A percentile compares a stretch with the other conserved stretches of the same genome.
Conservation (phyloP, 2,329 filamentous ascomycete species). For the Neocucurbitaria cava region DNA sequence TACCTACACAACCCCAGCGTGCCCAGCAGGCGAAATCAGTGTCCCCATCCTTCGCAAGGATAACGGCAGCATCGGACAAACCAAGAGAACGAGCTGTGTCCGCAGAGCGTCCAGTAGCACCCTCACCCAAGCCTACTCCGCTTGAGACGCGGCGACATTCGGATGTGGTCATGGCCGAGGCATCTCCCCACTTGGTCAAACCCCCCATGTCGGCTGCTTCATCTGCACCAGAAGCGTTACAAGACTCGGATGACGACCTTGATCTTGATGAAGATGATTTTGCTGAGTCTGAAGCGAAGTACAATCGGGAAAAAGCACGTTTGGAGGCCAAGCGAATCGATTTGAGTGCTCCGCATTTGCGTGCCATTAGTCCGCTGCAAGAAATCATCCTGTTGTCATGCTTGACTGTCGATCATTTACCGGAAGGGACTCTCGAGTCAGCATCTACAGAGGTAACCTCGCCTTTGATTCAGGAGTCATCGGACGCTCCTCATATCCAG, state of each 20-base stretch:
- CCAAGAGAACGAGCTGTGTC: conserved; percentile 31
- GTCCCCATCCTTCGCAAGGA: conserved; percentile 25
- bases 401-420: conserved; percentile 44
- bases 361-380: conserved; percentile 53
- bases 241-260: conserved; percentile 56
- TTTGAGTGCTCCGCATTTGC: conserved; percentile 50
- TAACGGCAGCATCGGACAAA: conserved; percentile 20
- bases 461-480: conserved; percentile 22
- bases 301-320: conserved; percentile 53
- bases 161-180: conserved; percentile 45
- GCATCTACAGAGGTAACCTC: conserved; percentile 19
- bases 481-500: conserved; percentile 16
- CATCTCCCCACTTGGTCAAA: conserved; percentile 35
- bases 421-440: conserved; percentile 17
- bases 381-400: conserved; percentile 52
- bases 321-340: conserved; percentile 54
- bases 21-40: conserved; percentile 32
- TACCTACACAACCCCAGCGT: conserved; percentile 27
- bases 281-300: conserved; percentile 55
- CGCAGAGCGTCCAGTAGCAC: conserved; percentile 25
- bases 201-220: conserved; percentile 39
- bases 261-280: conserved; percentile 56
- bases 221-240: conserved; percentile 40
- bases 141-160: conserved; percentile 43
- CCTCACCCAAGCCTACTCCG: conserved; percentile 34